Evolutionary conservation across 805 yeast species (phyloP).

Genomic region (Scheffersomyces ergatensis): DNA sequence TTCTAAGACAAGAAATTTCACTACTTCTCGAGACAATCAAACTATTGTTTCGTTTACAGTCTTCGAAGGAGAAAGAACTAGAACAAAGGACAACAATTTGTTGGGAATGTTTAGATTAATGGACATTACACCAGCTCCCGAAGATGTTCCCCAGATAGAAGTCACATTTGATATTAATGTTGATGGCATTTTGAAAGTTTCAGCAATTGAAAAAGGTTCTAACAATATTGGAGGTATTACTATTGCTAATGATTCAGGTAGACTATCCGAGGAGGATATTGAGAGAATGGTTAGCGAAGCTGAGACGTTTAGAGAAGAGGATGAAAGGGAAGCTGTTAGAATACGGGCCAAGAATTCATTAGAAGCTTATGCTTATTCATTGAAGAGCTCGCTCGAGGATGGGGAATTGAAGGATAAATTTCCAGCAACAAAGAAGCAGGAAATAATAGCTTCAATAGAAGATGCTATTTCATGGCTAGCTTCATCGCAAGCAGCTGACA

Average conservation of each 20-base stretch:
- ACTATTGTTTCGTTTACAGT: slow-evolving; percentile 50
- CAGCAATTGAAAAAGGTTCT: slow-evolving; percentile 48
- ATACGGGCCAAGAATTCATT: slow-evolving; percentile 99
- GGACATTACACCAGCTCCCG: slow-evolving; percentile 49
- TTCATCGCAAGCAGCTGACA: too few relatives aligned
- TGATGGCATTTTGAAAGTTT: slow-evolving; percentile 49
- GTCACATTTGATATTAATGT: slow-evolving; percentile 49
- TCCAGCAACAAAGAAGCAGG: too few relatives aligned
- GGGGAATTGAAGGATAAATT: too few relatives aligned
- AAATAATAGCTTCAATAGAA: too few relatives aligned
- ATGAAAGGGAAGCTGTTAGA: slow-evolving; percentile 98
- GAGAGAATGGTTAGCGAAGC: slow-evolving; percentile 49
- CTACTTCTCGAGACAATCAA: slow-evolving; percentile 50
- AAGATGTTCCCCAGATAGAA: slow-evolving; percentile 48
- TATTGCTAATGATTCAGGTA: slow-evolving; percentile 48
- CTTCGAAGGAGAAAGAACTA: slow-evolving; percentile 51
- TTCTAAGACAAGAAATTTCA: slow-evolving; percentile 49
- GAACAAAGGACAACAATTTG: slow-evolving; percentile 48
- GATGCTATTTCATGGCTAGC: too few relatives aligned
- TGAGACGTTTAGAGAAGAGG: slow-evolving; percentile 84
- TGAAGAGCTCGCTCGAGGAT: too few relatives aligned
- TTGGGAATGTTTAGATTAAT: slow-evolving; percentile 51
- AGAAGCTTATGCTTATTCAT: slow-evolving; percentile 98
- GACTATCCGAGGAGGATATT: slow-evolving; percentile 46
- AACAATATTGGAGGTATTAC: slow-evolving; percentile 49